Conservation (phyloP, 768 basidiomycete genomes). For the Clitopilus passeckerianus region DNA sequence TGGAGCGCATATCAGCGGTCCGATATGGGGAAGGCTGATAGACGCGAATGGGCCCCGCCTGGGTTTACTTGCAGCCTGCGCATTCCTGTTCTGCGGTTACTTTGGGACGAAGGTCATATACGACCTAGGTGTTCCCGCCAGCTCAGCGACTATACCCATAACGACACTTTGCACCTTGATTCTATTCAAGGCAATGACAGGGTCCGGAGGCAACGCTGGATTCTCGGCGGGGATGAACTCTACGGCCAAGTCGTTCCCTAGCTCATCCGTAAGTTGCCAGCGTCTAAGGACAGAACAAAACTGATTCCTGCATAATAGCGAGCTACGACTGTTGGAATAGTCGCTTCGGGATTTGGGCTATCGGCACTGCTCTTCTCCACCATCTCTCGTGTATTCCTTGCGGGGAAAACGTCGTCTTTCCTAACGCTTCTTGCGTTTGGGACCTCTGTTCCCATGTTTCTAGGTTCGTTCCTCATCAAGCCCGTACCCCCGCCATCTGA, state of each 20-base stretch:
- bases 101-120: slow-evolving; percentile 66
- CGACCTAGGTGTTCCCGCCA: slow-evolving; percentile 40
- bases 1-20: slow-evolving; percentile 74
- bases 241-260: slow-evolving; percentile 79
- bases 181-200: slow-evolving; percentile 66
- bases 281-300: no score
- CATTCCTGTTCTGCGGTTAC: slow-evolving; percentile 68
- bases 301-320: slow-evolving; percentile 35
- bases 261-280: slow-evolving; percentile 46
- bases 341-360: slow-evolving; percentile 87
- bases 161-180: slow-evolving; percentile 47
- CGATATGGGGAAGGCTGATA: slow-evolving; percentile 75
- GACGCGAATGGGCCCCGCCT: slow-evolving; percentile 71
- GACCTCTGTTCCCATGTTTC: slow-evolving; percentile 71
- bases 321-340: slow-evolving; percentile 70
- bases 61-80: slow-evolving; percentile 53
- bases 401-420: slow-evolving; percentile 76
- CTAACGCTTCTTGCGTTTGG: slow-evolving; percentile 73
- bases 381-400: slow-evolving; percentile 64
- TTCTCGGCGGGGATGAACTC: slow-evolving; percentile 69
- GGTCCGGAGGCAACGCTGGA: slow-evolving; percentile 73
- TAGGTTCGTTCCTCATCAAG: slow-evolving; percentile 68
- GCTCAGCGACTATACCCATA: slow-evolving; percentile 29
- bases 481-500: slow-evolving; percentile 43
- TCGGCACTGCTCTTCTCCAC: slow-evolving; percentile 89